A percentile compares a stretch with the other conserved stretches of the same genome.
Conservation (phyloP, 2,329 filamentous ascomycete genomes). For the Hortaea werneckii region DNA sequence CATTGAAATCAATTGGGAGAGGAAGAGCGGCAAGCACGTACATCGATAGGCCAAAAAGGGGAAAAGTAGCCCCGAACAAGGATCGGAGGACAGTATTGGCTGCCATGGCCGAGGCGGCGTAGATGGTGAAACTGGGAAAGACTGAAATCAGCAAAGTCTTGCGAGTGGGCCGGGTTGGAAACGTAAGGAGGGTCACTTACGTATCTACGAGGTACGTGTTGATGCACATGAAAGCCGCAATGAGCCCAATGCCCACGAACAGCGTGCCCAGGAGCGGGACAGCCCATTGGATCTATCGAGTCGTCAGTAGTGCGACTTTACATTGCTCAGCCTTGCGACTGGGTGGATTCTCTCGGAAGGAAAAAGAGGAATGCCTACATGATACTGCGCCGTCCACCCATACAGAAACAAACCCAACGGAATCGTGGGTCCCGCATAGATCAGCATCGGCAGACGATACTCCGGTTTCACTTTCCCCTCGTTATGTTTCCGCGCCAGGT, state of each 20-base stretch:
- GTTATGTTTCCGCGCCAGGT: conserved; percentile 19
- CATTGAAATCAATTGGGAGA: too few relatives aligned
- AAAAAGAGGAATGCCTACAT: too few relatives aligned
- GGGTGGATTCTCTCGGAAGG: too few relatives aligned
- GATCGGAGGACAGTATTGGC: conserved; percentile 52
- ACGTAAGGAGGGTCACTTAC: neutral
- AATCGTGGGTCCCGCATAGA: conserved; percentile 13
- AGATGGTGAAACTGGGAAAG: conserved; percentile 35
- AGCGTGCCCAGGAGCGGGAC: conserved; percentile 19
- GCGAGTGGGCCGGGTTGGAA: too few relatives aligned
- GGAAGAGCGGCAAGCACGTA: neutral
- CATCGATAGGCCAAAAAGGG: conserved; percentile 40
- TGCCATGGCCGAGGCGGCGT: conserved; percentile 54
- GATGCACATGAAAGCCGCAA: conserved; percentile 19
- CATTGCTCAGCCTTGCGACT: too few relatives aligned
- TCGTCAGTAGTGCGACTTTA: neutral
- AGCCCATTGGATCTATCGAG: conserved; percentile 4
- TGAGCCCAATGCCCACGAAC: conserved; percentile 17
- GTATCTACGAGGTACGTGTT: conserved; percentile 55
- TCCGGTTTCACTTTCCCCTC: conserved; percentile 39
- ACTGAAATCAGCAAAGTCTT: too few relatives aligned
- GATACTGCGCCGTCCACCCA: conserved; percentile 18
- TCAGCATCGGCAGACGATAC: conserved; percentile 19
- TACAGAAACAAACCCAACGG: conserved; percentile 22
- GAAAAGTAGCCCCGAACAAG: conserved; percentile 48